A percentile compares a stretch with the other conserved stretches of the same genome.
phyloP scores from a whole-genome alignment of 106 monocot species.

The Platanthera guangdongensis region DNA sequence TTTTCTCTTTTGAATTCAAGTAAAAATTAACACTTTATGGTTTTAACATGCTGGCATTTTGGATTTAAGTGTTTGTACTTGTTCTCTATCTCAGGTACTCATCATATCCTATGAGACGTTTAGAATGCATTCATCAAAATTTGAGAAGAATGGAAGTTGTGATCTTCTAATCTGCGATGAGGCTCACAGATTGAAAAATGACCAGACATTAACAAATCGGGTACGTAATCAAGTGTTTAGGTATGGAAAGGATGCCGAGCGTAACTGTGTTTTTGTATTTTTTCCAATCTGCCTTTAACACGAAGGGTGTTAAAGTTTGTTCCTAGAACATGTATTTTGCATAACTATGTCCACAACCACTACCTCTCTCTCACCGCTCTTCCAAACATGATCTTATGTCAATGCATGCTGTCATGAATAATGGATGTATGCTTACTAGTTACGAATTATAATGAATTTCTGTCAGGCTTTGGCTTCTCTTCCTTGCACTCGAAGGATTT shows the following conservation, averaged over 20 bases:
- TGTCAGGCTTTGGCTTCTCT: constrained; percentile 84
- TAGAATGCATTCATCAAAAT: constrained; percentile 93
- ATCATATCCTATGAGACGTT: constrained; percentile 98
- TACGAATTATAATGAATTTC: neutral
- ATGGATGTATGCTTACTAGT: neutral
- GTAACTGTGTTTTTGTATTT: neutral
- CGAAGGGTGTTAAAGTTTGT: neutral
- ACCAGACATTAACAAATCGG: constrained; percentile 85
- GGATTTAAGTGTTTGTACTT: neutral
- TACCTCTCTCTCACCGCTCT: neutral
- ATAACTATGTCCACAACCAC: neutral
- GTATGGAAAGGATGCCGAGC: neutral
- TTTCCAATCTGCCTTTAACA: neutral
- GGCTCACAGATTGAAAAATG: constrained; percentile 96
- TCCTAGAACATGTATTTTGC: neutral
- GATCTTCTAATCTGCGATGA: constrained; percentile 99
- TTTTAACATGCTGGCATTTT: neutral
- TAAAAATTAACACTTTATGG: neutral
- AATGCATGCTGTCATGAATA: neutral
- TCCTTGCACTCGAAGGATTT: constrained; percentile 75
- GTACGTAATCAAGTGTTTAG: constrained; percentile 17
- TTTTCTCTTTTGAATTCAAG: constrained; percentile 3
- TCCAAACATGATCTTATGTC: neutral
- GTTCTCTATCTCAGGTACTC: constrained; percentile 42
- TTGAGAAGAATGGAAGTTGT: constrained; percentile 75